Evolutionary conservation across 352 stramenopile species (phyloP).

Genomic region (Pythium brachiatum): DNA sequence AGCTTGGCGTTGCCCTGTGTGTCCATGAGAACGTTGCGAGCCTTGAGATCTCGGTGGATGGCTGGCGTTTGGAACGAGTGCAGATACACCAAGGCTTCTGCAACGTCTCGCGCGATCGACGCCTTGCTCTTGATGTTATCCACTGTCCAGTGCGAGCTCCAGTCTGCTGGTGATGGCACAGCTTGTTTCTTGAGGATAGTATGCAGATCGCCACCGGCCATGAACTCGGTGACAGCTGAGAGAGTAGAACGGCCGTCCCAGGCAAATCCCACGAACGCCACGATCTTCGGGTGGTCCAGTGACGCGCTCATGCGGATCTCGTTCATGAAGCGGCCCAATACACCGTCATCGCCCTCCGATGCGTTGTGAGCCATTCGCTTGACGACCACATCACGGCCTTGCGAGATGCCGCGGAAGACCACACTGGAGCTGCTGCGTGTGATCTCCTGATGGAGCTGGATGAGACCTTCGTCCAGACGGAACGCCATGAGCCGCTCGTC

Average conservation of each 20-base stretch:
- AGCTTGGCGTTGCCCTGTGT: conserved; percentile 15
- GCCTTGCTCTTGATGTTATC: conserved; percentile 5
- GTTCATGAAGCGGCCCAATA: conserved; percentile 23
- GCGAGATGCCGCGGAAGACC: conserved; percentile 4
- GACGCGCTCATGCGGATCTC: conserved; percentile 32
- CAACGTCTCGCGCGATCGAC: conserved; percentile 9
- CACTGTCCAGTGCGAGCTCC: neutral
- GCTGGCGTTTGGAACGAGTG: conserved; percentile 18
- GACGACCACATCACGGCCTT: conserved; percentile 1
- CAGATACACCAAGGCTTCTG: conserved; percentile 23
- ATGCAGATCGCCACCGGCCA: conserved; percentile 26
- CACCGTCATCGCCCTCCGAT: conserved; percentile 11
- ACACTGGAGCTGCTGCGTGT: neutral
- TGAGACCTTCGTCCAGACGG: neutral
- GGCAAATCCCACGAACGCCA: conserved; percentile 28
- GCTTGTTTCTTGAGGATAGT: conserved; percentile 11
- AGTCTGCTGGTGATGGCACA: neutral
- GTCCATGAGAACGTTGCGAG: conserved; percentile 19
- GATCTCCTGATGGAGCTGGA: neutral
- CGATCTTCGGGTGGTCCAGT: conserved; percentile 33
- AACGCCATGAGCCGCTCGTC: neutral
- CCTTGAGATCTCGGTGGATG: conserved; percentile 22
- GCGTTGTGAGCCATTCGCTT: conserved; percentile 14
- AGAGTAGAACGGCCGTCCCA: conserved; percentile 23
- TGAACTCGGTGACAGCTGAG: conserved; percentile 29